Conservation (phyloP, 208 protist species). For the Acanthamoeba castellanii region DNA sequence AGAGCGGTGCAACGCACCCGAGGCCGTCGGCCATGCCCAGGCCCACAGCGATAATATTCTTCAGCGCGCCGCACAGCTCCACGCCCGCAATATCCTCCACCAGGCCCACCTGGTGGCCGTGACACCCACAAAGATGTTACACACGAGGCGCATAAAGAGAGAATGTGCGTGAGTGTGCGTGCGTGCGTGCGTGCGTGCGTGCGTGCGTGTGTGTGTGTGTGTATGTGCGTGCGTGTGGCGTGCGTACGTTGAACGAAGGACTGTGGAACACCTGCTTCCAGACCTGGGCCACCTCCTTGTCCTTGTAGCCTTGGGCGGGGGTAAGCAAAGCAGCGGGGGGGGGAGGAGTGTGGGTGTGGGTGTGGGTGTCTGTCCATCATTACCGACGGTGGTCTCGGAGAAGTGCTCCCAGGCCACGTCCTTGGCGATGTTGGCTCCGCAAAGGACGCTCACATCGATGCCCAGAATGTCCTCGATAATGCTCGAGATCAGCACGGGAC, state of each 20-base stretch:
- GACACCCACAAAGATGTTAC: not conserved
- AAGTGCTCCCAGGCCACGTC: conserved; percentile 87
- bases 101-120: conserved; percentile 56
- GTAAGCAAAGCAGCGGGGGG: not conserved
- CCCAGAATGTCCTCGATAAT: conserved; percentile 25
- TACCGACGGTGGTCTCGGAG: conserved; percentile 88
- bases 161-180: too few species aligned
- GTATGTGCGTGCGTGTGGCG: not conserved
- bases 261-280: conserved; percentile 80
- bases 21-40: conserved; percentile 84
- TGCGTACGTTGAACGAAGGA: conserved; percentile 71
- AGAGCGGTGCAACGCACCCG: not conserved
- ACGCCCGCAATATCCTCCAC: conserved; percentile 84
- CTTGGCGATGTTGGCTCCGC: conserved; percentile 88
- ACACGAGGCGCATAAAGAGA: not conserved
- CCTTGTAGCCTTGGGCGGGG: conserved; percentile 6
- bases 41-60: conserved; percentile 86
- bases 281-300: conserved; percentile 38
- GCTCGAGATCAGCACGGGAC: conserved; percentile 68
- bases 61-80: conserved; percentile 87
- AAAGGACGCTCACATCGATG: conserved; percentile 80
- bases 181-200: too few species aligned
- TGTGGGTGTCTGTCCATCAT: too few species aligned
- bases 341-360: not conserved
- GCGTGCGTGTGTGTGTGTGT: too few species aligned